Conservation (phyloP, 2,329 filamentous ascomycete species). For the Ceratocystis smalleyi region DNA sequence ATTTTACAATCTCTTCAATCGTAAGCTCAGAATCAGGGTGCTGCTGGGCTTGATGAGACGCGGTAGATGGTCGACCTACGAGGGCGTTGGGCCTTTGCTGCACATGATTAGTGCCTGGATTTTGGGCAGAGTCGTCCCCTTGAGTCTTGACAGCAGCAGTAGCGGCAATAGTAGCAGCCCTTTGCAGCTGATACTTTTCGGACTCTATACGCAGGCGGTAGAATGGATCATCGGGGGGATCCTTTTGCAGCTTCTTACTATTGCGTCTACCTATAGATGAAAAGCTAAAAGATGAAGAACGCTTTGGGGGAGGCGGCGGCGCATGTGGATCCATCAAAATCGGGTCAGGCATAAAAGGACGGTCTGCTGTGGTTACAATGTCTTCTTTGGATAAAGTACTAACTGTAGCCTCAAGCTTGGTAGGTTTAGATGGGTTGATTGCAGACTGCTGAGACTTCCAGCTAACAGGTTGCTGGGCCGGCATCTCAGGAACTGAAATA, state of each 20-base stretch:
- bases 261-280: conserved; percentile 31
- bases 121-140: neutral
- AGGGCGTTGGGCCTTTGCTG: neutral
- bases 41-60: conserved; percentile 7
- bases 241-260: conserved; percentile 46
- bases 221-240: conserved; percentile 38
- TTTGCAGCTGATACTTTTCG: conserved; percentile 24
- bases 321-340: conserved; percentile 19
- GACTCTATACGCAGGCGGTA: conserved; percentile 29
- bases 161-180: conserved; percentile 7
- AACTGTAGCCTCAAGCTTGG: neutral
- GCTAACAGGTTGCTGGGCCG: neutral
- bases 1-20: conserved; percentile 15
- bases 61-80: neutral
- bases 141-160: neutral
- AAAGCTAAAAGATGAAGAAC: conserved; percentile 23
- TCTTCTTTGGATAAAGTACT: neutral
- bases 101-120: neutral
- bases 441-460: neutral
- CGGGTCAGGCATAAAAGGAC: conserved; percentile 15
- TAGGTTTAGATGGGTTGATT: neutral
- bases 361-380: neutral
- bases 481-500: conserved; percentile 4
- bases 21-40: conserved; percentile 16
- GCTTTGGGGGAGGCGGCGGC: conserved; percentile 21